A percentile compares a stretch with the other conserved stretches of the same genome.
Evolutionary conservation across 208 protist genomes (phyloP).

Genomic region (Vickermania spadyakhi): DNA sequence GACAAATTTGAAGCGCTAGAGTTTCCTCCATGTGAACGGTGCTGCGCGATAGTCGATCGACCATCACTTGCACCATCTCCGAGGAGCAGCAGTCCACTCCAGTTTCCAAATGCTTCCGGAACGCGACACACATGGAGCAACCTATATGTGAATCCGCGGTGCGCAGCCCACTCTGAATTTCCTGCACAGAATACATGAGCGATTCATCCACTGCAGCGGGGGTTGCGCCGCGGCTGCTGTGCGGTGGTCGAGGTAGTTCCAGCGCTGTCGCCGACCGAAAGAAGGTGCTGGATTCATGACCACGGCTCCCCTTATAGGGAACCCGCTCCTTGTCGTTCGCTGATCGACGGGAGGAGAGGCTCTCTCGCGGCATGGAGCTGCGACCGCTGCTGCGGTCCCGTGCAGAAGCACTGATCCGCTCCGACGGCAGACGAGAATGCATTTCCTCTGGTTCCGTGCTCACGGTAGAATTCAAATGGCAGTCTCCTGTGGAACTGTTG

Average conservation of each 20-base stretch:
- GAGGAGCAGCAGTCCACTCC: conserved; percentile 59
- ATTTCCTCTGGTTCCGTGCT: background rate
- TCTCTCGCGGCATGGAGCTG: background rate
- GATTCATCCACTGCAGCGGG: conserved; percentile 10
- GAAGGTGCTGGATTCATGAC: background rate
- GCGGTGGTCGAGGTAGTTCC: background rate
- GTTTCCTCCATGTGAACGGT: conserved; percentile 38
- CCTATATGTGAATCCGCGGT: conserved; percentile 46
- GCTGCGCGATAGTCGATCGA: conserved; percentile 71
- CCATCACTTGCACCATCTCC: conserved; percentile 74
- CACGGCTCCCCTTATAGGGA: background rate
- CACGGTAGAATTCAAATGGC: background rate
- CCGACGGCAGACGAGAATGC: background rate
- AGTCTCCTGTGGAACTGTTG: background rate
- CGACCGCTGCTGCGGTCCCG: background rate
- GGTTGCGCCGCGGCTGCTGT: background rate
- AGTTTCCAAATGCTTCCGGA: conserved; percentile 41
- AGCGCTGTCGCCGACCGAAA: background rate
- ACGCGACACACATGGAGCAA: conserved; percentile 53
- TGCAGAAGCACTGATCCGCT: background rate
- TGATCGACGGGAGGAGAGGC: background rate
- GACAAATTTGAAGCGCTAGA: conserved; percentile 47
- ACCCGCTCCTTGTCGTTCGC: background rate
- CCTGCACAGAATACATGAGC: conserved; percentile 61
- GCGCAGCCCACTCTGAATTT: conserved; percentile 64